Percentiles rank a stretch among this genome's conserved stretches.
phyloP scores from a whole-genome alignment of 352 stramenopile genomes.

The Salisapilia sapeloensis region DNA sequence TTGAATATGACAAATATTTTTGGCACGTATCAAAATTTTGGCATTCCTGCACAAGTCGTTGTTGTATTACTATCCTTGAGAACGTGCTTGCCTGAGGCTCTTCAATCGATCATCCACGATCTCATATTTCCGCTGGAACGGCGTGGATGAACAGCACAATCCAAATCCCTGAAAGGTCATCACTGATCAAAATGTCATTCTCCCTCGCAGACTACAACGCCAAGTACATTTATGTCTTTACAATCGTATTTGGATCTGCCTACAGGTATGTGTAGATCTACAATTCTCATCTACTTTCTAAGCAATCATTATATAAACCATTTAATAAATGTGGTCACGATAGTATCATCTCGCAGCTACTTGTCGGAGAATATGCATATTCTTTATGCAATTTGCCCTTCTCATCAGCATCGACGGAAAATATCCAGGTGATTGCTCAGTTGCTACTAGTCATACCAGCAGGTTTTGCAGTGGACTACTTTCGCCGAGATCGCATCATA shows the following conservation, averaged over 20 bases:
- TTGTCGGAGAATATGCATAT: conserved; percentile 46
- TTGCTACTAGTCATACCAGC: conserved; percentile 29
- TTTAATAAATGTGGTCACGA: background rate
- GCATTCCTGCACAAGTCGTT: too few relatives aligned
- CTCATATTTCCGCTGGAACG: too few relatives aligned
- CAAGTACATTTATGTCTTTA: conserved; percentile 56
- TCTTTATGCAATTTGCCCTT: conserved; percentile 28
- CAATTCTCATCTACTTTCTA: background rate
- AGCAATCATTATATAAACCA: conserved; percentile 1
- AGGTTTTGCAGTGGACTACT: conserved; percentile 30
- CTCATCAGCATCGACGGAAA: conserved; percentile 13
- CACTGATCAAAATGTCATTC: too few relatives aligned
- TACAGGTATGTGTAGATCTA: conserved; percentile 15
- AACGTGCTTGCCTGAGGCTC: too few relatives aligned
- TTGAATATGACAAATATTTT: too few relatives aligned
- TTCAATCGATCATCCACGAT: too few relatives aligned
- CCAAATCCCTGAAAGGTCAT: too few relatives aligned
- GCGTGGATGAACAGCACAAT: too few relatives aligned
- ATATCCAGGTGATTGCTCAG: conserved; percentile 30
- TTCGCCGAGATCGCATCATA: conserved; percentile 35
- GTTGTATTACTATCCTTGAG: too few relatives aligned
- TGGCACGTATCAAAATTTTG: too few relatives aligned
- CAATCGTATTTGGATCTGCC: conserved; percentile 34
- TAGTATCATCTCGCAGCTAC: conserved; percentile 38
- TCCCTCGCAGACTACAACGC: conserved; percentile 40